Percentiles rank a stretch among this genome's conserved stretches.
These are phyloP conservation scores for Ocimum tenuiflorum DNA, from an alignment of 257 asterid genomes.

Conservation along the genomic window DNA sequence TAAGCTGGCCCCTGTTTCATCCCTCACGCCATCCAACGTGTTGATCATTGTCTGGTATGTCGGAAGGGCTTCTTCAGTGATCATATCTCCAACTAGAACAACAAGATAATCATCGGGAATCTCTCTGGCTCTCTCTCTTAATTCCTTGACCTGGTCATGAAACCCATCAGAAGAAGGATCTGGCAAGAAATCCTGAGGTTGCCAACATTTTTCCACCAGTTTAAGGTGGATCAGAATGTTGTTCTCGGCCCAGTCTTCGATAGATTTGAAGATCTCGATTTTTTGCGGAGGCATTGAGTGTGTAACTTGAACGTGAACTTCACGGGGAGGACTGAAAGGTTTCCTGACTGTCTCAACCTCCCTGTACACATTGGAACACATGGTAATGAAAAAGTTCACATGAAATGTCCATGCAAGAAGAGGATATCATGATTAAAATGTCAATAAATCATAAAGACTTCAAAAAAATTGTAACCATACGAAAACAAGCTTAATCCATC, in stretches of 20 bases:
- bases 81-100: constrained; percentile 75
- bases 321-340: constrained; percentile 57
- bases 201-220: constrained; percentile 85
- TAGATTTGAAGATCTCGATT: constrained; percentile 58
- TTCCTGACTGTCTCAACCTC: constrained; percentile 46
- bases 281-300: constrained; percentile 79
- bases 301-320: constrained; percentile 65
- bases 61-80: constrained; percentile 88
- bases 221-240: constrained; percentile 60
- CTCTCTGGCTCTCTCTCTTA: constrained; percentile 65
- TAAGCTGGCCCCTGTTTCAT: constrained; percentile 80
- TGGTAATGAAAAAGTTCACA: background rate
- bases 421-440: too few relatives aligned
- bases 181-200: constrained; percentile 80
- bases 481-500: background rate
- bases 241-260: constrained; percentile 64
- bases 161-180: constrained; percentile 77
- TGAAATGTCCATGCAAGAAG: background rate
- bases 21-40: constrained; percentile 76
- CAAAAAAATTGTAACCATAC: background rate
- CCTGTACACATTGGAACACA: constrained; percentile 23
- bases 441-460: background rate
- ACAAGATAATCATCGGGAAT: constrained; percentile 75
- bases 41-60: constrained; percentile 83
- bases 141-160: constrained; percentile 57